Percentiles rank a stretch among this genome's conserved stretches.
phyloP scores from a whole-genome alignment of 2,329 filamentous ascomycete genomes.

The Alternaria sp. region DNA sequence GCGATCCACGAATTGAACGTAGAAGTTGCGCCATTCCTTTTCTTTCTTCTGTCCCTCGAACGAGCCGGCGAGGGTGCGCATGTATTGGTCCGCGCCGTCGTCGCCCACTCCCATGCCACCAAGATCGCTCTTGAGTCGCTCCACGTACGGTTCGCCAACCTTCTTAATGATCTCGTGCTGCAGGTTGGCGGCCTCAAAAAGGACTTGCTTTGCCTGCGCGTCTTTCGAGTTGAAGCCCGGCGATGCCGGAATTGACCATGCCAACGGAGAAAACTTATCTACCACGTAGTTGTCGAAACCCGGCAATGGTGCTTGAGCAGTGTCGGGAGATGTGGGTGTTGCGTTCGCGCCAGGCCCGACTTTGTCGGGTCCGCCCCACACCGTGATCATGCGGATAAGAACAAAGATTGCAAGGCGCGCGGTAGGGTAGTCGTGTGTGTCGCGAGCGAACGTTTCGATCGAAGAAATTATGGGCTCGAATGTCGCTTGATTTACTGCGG shows the following conservation, averaged over 20 bases:
- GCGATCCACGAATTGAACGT: slow-evolving; percentile 51
- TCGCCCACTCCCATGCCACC: slow-evolving; percentile 69
- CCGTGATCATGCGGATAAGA: slow-evolving; percentile 79
- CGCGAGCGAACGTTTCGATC: slow-evolving; percentile 82
- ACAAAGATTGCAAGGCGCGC: slow-evolving; percentile 81
- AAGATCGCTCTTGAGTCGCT: slow-evolving; percentile 71
- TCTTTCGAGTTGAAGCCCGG: slow-evolving; percentile 82
- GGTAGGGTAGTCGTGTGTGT: slow-evolving; percentile 70
- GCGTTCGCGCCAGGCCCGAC: slow-evolving; percentile 38
- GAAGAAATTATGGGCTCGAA: slow-evolving; percentile 89
- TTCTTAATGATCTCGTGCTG: slow-evolving; percentile 92
- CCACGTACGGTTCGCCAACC: slow-evolving; percentile 81
- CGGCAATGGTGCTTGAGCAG: slow-evolving; percentile 66
- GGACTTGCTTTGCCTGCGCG: slow-evolving; percentile 84
- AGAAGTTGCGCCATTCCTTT: slow-evolving; percentile 55
- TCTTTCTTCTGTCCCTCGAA: slow-evolving; percentile 48
- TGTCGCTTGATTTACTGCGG: slow-evolving; percentile 77
- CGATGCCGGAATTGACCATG: slow-evolving; percentile 86
- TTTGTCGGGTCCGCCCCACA: slow-evolving; percentile 88
- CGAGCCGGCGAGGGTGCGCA: slow-evolving; percentile 55
- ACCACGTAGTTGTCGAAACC: slow-evolving; percentile 94
- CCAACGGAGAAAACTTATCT: slow-evolving; percentile 83
- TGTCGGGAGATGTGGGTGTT: slow-evolving; percentile 53
- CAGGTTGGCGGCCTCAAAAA: slow-evolving; percentile 84
- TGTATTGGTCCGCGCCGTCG: slow-evolving; percentile 69